These are phyloP conservation scores for Eucalyptus melliodora DNA, from an alignment of 345 rosid genomes.

Conservation along the genomic window DNA sequence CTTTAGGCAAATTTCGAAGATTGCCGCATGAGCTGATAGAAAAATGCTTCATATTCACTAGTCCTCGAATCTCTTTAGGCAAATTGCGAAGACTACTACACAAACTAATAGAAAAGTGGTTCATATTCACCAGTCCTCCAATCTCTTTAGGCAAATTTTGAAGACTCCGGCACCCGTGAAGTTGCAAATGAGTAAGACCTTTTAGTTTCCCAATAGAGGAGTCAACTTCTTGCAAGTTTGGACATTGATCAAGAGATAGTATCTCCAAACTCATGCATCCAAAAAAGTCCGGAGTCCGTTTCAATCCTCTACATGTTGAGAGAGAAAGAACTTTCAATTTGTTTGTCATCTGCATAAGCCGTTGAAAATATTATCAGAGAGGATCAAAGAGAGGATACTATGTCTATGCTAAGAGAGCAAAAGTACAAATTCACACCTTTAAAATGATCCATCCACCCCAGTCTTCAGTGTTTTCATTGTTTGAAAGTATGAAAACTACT, in stretches of 20 bases:
- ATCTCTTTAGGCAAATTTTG: too few relatives aligned
- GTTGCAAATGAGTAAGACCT: not conserved
- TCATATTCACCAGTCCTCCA: fast-evolving
- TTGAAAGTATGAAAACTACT: not conserved
- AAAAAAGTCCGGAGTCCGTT: not conserved
- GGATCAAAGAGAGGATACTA: not conserved
- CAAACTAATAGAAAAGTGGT: not conserved
- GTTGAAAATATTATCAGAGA: fast-evolving
- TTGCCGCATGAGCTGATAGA: too few relatives aligned
- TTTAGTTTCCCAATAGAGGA: not conserved
- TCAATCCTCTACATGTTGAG: fast-evolving
- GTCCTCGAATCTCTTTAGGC: too few relatives aligned
- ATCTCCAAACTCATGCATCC: not conserved
- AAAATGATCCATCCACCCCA: not conserved
- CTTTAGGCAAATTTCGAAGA: too few relatives aligned
- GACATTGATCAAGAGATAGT: fast-evolving
- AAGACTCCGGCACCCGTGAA: fast-evolving
- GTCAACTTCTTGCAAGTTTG: fast-evolving
- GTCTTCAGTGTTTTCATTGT: fast-evolving
- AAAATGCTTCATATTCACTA: too few relatives aligned
- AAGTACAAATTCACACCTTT: not conserved
- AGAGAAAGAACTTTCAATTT: not conserved
- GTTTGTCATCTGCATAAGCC: not conserved
- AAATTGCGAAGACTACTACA: too few relatives aligned
- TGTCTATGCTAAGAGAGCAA: not conserved